Evolutionary conservation across 108 stramenopile genomes (phyloP), one percentile per base, ranked within the genome.

Genomic region (Fistulifera pelliculosa): DNA sequence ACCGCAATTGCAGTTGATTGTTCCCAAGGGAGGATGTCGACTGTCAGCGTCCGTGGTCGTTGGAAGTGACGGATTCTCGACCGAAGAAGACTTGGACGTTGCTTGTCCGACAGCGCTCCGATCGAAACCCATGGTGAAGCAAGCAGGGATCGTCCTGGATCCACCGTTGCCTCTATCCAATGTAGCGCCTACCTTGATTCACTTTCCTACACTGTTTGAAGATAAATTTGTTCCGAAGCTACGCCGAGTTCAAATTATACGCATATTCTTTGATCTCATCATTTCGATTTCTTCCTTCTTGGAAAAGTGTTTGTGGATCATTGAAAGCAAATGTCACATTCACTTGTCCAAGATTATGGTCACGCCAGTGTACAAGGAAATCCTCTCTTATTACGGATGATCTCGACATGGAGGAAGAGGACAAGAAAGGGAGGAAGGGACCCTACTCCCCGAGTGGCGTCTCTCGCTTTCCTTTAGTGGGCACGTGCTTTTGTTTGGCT

Each of bases 101-200:
- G 51, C 56, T 2, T 60, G 56, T 35, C 68, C 68, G 14, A 87
- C 85, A 15, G 59, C 56, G 17, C 41, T 58, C 15, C 65, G 87
- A 57, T 85, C 85, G 12, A 52, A 68, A 35, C 81, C 92, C 11
- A 83, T 87, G 79, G 87, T 93, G 15, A 89, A 90, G 57, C 52
- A 71, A 50, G 79, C 71, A 1, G 69, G 66, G 18, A 16, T 93
- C 21, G 64, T 71, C 4, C 73, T 90, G 48, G 83, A 87, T 58
- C 87, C 87, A n/a, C 87, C 92, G 0, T 47, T 93, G 42, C 60
- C 75, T 13, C 52, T 93, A 49, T 56, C 66, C 8, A 90, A 89
- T 76, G 87, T 93, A 0, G 81, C 85, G 38, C 85, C 92, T 1
- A 93, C 92, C 7, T 65, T 93, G 38, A 73, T 93, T 49, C 85